A percentile compares a stretch with the other conserved stretches of the same genome.
phyloP scores from a whole-genome alignment of 75 land plant species.

The Cryptomeria japonica region DNA sequence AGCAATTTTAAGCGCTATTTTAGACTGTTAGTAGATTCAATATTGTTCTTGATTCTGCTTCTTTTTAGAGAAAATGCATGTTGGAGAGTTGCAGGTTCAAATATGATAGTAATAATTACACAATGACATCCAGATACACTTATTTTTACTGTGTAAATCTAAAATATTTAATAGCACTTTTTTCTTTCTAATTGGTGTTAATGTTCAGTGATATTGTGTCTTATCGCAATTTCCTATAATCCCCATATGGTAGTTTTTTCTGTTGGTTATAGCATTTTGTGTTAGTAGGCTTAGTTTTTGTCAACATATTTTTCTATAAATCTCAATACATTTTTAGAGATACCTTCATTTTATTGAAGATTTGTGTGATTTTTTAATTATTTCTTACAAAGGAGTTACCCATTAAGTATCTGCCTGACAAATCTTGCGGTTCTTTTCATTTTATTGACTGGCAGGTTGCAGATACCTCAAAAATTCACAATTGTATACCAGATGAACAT shows the following conservation, averaged over 20 bases:
- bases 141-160: too few relatives aligned
- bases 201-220: not conserved
- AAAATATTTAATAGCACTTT: too few relatives aligned
- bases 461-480: slow-evolving; percentile 72
- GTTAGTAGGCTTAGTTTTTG: not conserved
- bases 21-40: too few relatives aligned
- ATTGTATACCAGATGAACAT: slow-evolving; percentile 99
- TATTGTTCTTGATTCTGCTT: not conserved
- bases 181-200: not conserved
- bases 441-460: slow-evolving; percentile 36
- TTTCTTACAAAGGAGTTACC: not conserved
- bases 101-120: not conserved
- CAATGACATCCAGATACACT: too few relatives aligned
- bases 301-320: not conserved
- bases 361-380: not conserved
- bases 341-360: not conserved
- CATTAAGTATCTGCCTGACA: not conserved
- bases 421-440: not conserved
- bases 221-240: not conserved
- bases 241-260: not conserved
- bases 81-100: not conserved
- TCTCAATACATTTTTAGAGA: not conserved
- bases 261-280: not conserved
- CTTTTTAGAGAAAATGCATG: not conserved
- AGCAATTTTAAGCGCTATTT: too few relatives aligned